A percentile compares a stretch with the other conserved stretches of the same genome.
Evolutionary conservation across 2,329 filamentous ascomycete species (phyloP).

Genomic region (Penicillium brevicompactum): DNA sequence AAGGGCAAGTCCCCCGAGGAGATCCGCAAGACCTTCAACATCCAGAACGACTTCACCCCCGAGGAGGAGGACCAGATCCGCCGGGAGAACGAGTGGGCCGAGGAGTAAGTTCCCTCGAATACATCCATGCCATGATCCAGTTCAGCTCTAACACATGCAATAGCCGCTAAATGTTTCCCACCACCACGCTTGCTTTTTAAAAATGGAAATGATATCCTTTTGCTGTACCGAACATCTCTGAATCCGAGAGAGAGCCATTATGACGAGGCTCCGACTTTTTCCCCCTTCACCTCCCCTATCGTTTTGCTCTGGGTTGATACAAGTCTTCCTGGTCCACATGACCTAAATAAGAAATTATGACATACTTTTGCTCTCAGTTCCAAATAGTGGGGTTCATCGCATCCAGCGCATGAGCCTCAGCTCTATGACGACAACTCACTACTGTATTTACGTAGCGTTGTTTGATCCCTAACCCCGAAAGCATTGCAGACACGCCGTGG

Average conservation of each 20-base stretch:
- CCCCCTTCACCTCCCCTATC: not conserved
- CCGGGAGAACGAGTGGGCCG: conserved; percentile 87
- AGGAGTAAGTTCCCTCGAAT: conserved; percentile 60
- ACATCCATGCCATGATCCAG: not conserved
- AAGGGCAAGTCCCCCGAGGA: conserved; percentile 99
- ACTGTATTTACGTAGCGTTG: no score
- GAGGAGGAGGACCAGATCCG: conserved; percentile 99
- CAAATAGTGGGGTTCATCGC: not conserved
- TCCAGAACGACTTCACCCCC: conserved; percentile 98
- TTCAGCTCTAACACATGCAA: conserved; percentile 10
- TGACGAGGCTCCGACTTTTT: conserved; percentile 1
- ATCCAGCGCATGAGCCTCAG: not conserved
- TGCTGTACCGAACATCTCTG: conserved; percentile 1
- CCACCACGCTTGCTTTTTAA: not conserved
- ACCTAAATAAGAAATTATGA: not conserved
- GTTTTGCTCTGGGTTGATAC: not conserved
- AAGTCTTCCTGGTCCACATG: not conserved
- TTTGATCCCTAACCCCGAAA: no score
- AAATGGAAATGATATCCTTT: conserved; percentile 6
- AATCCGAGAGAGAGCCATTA: not conserved
- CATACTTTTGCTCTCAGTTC: not conserved
- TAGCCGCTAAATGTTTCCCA: conserved; percentile 54
- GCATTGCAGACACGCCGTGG: not conserved
- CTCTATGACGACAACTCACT: not conserved
- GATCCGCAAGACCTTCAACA: conserved; percentile 99